These are phyloP conservation scores for Endocalyx cinctus DNA, from an alignment of 2,329 filamentous ascomycete species.

Conservation along the genomic window DNA sequence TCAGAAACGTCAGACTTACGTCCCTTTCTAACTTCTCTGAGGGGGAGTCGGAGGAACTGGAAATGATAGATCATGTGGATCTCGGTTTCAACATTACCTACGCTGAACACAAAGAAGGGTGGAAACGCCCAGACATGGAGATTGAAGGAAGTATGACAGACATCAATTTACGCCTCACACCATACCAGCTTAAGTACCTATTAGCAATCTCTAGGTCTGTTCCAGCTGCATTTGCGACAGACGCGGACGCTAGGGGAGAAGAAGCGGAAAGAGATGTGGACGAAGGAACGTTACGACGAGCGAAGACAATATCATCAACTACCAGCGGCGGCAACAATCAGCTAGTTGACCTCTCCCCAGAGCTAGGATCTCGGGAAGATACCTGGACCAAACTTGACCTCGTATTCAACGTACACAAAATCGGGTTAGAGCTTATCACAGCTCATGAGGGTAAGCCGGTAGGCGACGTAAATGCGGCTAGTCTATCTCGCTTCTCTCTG, in stretches of 20 bases:
- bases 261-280: conserved; percentile 73
- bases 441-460: conserved; percentile 72
- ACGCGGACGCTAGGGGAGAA: conserved; percentile 65
- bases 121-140: conserved; percentile 83
- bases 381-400: conserved; percentile 93
- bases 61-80: conserved; percentile 97
- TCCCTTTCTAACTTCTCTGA: conserved; percentile 81
- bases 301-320: conserved; percentile 37
- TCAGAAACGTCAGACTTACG: conserved; percentile 86
- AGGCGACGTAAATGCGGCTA: conserved; percentile 71
- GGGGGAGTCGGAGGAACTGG: conserved; percentile 73
- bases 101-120: conserved; percentile 73
- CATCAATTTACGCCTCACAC: conserved; percentile 83
- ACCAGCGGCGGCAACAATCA: conserved; percentile 33
- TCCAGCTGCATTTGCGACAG: conserved; percentile 78
- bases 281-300: conserved; percentile 45
- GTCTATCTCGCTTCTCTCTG: conserved; percentile 88
- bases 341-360: conserved; percentile 58
- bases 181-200: conserved; percentile 85
- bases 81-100: conserved; percentile 90
- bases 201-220: conserved; percentile 84
- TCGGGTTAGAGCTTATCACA: conserved; percentile 82
- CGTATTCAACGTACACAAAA: conserved; percentile 80
- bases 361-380: conserved; percentile 63
- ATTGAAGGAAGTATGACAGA: conserved; percentile 90